Evolutionary conservation across 2,329 filamentous ascomycete species (phyloP), one percentile per base, ranked within the genome.

Genomic region (Arthrobotrys megalospora): DNA sequence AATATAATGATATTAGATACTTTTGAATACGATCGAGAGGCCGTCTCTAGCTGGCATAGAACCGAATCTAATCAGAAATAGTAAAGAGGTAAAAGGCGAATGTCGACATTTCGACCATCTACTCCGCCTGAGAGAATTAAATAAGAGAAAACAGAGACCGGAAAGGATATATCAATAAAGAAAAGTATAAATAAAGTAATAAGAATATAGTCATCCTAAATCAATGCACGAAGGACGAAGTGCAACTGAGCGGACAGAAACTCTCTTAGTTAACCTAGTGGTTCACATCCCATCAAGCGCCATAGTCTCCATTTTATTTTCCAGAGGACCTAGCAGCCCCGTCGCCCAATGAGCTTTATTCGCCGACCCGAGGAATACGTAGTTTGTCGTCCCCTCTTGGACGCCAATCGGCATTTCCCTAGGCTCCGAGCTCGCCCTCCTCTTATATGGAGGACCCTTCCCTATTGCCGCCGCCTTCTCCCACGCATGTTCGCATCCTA

Each of bases 401-500:
- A 52, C 12, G 11, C 66, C 66, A n/a, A 77, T 43, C 12, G 67
- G 73, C 41, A 63, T 68, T 43, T 77, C 73, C 28, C 73, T 70
- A 53, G 73, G 73, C 65, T 70, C 67, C n/a, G 73, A 77, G 10
- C 11, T 48, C 32, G 21, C 58, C 19, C 73, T 70, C 12, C 73
- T 71, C 43, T 34, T 84, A 83, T 97, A 97, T 0, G 90, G 90
- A 3, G 94, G 93, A 0, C 94, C 95, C 53, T 90, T 88, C 0
- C 92, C 92, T 81, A 92, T 86, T 79, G 91, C 88, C 2, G 89
- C 91, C 0, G 92, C 90, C 82, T 91, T 92, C 76, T 89, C 87
- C 96, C 96, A 99, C 0, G 90, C 88, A 1, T 90, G 91, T 84
- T 98, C 94, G 83, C 93, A 97, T 0, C 93, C 94, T 60, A 89